Conservation (phyloP, 2,329 filamentous ascomycete genomes). For the Hypoxylon sp. region DNA sequence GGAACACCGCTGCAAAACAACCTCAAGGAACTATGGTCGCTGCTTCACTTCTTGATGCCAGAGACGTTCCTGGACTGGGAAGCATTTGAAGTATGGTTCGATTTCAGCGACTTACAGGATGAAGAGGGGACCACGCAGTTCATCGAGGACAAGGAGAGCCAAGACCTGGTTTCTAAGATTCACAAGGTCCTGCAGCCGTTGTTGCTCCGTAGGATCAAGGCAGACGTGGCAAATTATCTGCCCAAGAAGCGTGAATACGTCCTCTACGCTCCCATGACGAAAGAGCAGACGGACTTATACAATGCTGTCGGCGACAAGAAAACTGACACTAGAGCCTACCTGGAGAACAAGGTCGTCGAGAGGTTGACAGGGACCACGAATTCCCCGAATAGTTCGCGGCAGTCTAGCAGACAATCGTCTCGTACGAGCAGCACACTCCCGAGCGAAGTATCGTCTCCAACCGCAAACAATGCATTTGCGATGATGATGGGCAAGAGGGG, state of each 20-base stretch:
- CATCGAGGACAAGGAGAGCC: constrained; percentile 78
- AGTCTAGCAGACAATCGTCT: constrained; percentile 50
- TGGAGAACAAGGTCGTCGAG: constrained; percentile 81
- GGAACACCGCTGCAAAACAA: constrained; percentile 97
- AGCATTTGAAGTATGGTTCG: constrained; percentile 95
- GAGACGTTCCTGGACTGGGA: constrained; percentile 93
- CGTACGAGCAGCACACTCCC: constrained; percentile 47
- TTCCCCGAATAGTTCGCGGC: constrained; percentile 51
- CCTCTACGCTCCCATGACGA: constrained; percentile 89
- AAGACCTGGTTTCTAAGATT: constrained; percentile 83
- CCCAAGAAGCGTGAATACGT: constrained; percentile 98
- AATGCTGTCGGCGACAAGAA: constrained; percentile 66
- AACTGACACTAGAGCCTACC: constrained; percentile 72
- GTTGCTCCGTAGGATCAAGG: constrained; percentile 85
- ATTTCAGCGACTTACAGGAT: constrained; percentile 91
- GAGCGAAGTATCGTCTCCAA: constrained; percentile 31
- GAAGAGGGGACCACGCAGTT: constrained; percentile 81
- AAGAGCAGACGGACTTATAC: constrained; percentile 91
- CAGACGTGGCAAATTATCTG: constrained; percentile 89
- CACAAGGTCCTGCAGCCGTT: constrained; percentile 94
- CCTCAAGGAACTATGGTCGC: constrained; percentile 90
- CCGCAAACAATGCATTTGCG: constrained; percentile 57
- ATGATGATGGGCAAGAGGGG: constrained; percentile 60
- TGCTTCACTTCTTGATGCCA: constrained; percentile 91
- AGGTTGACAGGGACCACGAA: constrained; percentile 61